Evolutionary conservation across 1,139 yeast species (phyloP).

Genomic region (Magnusiomyces tetraspermus): DNA sequence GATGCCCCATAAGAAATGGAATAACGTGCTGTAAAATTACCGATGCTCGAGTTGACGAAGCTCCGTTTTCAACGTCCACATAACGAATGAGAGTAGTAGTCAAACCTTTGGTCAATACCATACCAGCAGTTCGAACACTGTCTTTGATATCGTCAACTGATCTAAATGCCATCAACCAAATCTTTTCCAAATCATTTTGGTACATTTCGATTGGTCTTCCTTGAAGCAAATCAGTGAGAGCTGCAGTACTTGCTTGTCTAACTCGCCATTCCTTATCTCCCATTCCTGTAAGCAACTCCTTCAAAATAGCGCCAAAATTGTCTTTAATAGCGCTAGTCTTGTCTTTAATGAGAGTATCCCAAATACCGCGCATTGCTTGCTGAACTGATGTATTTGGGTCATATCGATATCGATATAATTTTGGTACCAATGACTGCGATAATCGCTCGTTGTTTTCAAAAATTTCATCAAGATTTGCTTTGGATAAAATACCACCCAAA

Average conservation of each 20-base stretch:
- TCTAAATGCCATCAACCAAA: slow-evolving; percentile 86
- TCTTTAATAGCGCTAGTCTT: slow-evolving; percentile 45
- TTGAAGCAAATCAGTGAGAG: slow-evolving; percentile 61
- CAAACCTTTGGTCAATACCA: slow-evolving; percentile 54
- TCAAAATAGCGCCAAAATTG: slow-evolving; percentile 50
- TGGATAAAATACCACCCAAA: slow-evolving; percentile 72
- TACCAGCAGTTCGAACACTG: slow-evolving; percentile 79
- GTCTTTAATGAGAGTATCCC: slow-evolving; percentile 66
- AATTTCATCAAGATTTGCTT: slow-evolving; percentile 60
- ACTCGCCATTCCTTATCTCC: slow-evolving; percentile 88
- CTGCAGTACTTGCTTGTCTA: slow-evolving; percentile 79
- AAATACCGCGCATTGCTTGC: slow-evolving; percentile 77
- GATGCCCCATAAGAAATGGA: slow-evolving; percentile 71
- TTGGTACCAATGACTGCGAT: slow-evolving; percentile 62
- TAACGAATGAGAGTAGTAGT: slow-evolving; percentile 55
- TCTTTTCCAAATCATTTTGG: slow-evolving; percentile 47
- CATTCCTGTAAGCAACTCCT: slow-evolving; percentile 61
- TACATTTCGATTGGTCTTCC: slow-evolving; percentile 48
- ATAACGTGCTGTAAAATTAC: slow-evolving; percentile 52
- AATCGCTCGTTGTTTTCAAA: slow-evolving; percentile 46
- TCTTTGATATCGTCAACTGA: slow-evolving; percentile 91
- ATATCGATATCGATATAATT: slow-evolving; percentile 70
- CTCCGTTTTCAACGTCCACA: slow-evolving; percentile 38
- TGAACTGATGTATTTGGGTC: slow-evolving; percentile 77
- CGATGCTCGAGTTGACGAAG: slow-evolving; percentile 38